phyloP scores from a whole-genome alignment of 805 yeast genomes.

The Pichia phayaonensis region DNA sequence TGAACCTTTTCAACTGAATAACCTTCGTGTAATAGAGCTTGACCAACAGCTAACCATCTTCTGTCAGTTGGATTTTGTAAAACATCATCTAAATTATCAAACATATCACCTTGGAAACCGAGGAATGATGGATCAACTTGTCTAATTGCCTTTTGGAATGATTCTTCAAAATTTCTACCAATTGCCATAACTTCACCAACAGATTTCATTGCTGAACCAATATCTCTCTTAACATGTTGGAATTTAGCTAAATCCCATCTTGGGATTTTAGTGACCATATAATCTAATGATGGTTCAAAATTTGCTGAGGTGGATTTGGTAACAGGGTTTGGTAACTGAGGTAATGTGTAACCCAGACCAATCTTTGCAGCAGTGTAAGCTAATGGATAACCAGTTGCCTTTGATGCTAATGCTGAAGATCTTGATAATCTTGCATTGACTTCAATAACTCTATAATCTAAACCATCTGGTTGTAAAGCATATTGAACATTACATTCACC shows the following conservation, averaged over 20 bases:
- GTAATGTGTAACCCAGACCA: slow-evolving; percentile 89
- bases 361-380: slow-evolving; percentile 98
- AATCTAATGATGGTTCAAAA: slow-evolving; percentile 95
- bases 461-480: slow-evolving; percentile 91
- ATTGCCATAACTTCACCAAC: slow-evolving; percentile 99
- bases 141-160: slow-evolving; percentile 95
- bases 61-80: slow-evolving; percentile 87
- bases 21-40: slow-evolving; percentile 86
- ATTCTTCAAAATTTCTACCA: slow-evolving; percentile 96
- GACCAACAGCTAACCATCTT: slow-evolving; percentile 97
- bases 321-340: slow-evolving; percentile 93
- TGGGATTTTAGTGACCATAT: slow-evolving; percentile 94
- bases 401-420: slow-evolving; percentile 95
- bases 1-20: slow-evolving; percentile 90
- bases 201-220: slow-evolving; percentile 96
- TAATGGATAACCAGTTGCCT: slow-evolving; percentile 97
- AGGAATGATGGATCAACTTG: slow-evolving; percentile 86
- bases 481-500: slow-evolving; percentile 99
- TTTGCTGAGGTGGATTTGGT: slow-evolving; percentile 94
- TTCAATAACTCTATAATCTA: slow-evolving; percentile 93
- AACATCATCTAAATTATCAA: slow-evolving; percentile 69
- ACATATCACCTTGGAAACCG: slow-evolving; percentile 84
- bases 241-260: slow-evolving; percentile 97
- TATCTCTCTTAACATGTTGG: slow-evolving; percentile 88
- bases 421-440: slow-evolving; percentile 96